These are phyloP conservation scores for Amanita rubescens DNA, from an alignment of 768 basidiomycete species.

Conservation along the genomic window DNA sequence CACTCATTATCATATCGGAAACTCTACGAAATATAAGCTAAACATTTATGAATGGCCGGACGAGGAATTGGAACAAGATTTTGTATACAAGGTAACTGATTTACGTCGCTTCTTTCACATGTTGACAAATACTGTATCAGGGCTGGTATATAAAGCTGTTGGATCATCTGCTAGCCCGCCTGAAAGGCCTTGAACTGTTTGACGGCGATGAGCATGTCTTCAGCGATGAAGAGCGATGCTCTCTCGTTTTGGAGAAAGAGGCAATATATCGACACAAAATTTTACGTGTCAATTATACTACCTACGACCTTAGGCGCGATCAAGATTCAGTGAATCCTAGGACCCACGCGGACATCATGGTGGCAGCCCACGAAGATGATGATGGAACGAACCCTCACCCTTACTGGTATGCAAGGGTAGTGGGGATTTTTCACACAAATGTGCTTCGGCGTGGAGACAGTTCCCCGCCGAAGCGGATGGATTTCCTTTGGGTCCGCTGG, in stretches of 20 bases:
- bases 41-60: slow-evolving; percentile 9
- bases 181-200: slow-evolving; percentile 11
- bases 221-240: slow-evolving; percentile 15
- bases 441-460: slow-evolving; percentile 7
- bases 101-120: neutral
- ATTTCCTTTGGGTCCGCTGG: slow-evolving; percentile 1
- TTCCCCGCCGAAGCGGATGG: neutral
- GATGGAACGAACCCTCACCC: slow-evolving; percentile 15
- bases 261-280: slow-evolving; percentile 22
- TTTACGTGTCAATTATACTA: slow-evolving; percentile 32
- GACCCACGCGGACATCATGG: slow-evolving; percentile 12
- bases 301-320: slow-evolving; percentile 28
- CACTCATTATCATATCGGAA: slow-evolving; percentile 16
- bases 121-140: neutral
- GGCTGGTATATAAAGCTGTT: slow-evolving; percentile 15
- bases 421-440: slow-evolving; percentile 24
- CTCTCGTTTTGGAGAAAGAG: slow-evolving; percentile 13
- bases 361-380: neutral
- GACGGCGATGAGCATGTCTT: slow-evolving; percentile 17
- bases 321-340: slow-evolving; percentile 35
- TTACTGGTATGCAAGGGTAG: slow-evolving; percentile 24
- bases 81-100: slow-evolving; percentile 13
- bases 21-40: slow-evolving; percentile 5
- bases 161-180: slow-evolving; percentile 22
- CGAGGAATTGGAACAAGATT: slow-evolving; percentile 12